phyloP scores from a whole-genome alignment of 176 grass and related monocot genomes.

The Carex littledalei region DNA sequence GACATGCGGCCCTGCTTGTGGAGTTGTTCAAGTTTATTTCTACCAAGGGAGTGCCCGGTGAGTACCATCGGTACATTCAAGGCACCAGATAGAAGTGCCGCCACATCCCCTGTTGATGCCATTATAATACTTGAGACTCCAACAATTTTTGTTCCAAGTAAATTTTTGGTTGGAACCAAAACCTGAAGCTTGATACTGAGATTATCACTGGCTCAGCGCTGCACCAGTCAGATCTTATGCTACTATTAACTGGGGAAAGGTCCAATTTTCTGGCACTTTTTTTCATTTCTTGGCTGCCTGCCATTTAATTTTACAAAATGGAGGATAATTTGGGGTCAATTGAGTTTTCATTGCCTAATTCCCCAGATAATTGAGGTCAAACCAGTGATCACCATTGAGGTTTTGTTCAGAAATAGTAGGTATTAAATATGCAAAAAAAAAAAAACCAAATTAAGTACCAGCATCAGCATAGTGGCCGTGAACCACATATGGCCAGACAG shows the following conservation, averaged over 20 bases:
- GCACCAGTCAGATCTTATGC: not conserved
- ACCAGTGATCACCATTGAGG: not conserved
- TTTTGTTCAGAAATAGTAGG: not conserved
- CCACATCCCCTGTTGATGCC: slow-evolving; percentile 41
- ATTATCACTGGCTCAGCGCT: not conserved
- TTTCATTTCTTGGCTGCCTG: not conserved
- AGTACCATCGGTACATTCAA: slow-evolving; percentile 98
- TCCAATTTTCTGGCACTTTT: not conserved
- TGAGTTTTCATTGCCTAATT: not conserved
- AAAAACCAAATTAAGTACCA: slow-evolving; percentile 16
- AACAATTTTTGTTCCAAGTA: not conserved
- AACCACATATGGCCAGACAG: slow-evolving; percentile 84
- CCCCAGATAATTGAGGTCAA: not conserved
- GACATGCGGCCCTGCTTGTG: slow-evolving; percentile 83
- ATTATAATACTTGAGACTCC: not conserved
- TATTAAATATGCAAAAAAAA: not conserved
- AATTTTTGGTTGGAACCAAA: not conserved
- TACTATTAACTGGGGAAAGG: not conserved
- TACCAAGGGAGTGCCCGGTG: slow-evolving; percentile 86
- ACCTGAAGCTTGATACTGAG: not conserved
- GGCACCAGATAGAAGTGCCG: slow-evolving; percentile 75
- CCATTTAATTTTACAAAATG: not conserved
- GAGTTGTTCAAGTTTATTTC: slow-evolving; percentile 95
- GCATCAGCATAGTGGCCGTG: slow-evolving; percentile 96
- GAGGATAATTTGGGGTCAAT: not conserved